Evolutionary conservation across 1,284 basidiomycete genomes (phyloP).

Genomic region (Austroboletus rostrupii): DNA sequence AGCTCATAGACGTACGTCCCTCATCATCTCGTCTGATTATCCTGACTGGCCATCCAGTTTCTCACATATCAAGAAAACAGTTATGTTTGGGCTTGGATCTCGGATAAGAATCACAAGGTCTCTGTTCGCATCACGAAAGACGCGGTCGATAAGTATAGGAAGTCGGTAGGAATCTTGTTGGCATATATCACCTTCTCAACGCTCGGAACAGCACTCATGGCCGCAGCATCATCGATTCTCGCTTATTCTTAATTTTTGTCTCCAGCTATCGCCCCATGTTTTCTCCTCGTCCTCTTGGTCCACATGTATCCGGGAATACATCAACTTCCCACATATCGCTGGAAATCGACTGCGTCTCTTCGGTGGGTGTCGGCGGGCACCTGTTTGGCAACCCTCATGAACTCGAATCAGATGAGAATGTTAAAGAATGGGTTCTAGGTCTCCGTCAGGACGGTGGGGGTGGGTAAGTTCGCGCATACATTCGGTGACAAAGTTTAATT

Average conservation of each 20-base stretch:
- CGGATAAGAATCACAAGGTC: slow-evolving; percentile 38
- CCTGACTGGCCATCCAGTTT: slow-evolving; percentile 27
- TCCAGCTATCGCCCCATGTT: slow-evolving; percentile 46
- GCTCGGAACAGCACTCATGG: slow-evolving; percentile 3
- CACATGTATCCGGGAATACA: slow-evolving; percentile 34
- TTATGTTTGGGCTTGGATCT: slow-evolving; percentile 44
- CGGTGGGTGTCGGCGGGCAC: slow-evolving; percentile 34
- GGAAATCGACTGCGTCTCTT: slow-evolving; percentile 41
- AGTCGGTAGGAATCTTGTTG: slow-evolving; percentile 20
- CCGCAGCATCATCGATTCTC: slow-evolving; percentile 30
- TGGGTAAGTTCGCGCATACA: slow-evolving; percentile 39
- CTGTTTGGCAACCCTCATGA: slow-evolving; percentile 45
- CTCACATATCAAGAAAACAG: slow-evolving; percentile 35
- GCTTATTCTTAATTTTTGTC: slow-evolving; percentile 36
- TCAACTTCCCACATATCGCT: slow-evolving; percentile 39
- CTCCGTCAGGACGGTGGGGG: slow-evolving; percentile 49
- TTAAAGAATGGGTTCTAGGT: slow-evolving; percentile 48
- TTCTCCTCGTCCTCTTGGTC: slow-evolving; percentile 41
- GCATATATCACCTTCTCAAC: neutral
- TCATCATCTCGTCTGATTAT: neutral
- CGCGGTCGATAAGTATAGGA: slow-evolving; percentile 31
- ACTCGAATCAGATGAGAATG: slow-evolving; percentile 36
- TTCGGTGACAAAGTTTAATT: slow-evolving; percentile 8
- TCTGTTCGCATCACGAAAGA: slow-evolving; percentile 39
- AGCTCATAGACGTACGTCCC: slow-evolving; percentile 47